These are phyloP conservation scores for Corymbia calophylla DNA, from an alignment of 441 rosid genomes.

Conservation along the genomic window DNA sequence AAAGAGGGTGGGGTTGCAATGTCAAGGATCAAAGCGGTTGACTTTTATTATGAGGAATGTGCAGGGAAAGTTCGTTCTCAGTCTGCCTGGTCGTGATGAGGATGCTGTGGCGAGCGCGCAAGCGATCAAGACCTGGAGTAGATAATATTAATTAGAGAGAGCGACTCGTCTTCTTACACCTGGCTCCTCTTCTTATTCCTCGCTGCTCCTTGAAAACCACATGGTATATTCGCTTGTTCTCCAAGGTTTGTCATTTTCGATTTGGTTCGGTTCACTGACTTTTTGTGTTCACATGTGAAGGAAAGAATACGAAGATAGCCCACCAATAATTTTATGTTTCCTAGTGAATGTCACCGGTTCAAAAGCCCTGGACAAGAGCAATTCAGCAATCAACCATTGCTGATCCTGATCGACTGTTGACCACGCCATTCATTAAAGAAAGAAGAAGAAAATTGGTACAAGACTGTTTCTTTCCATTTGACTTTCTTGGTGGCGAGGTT, in stretches of 20 bases:
- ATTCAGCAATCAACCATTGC: constrained; percentile 84
- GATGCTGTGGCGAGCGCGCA: background rate
- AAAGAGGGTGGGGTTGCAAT: background rate
- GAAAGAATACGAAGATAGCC: background rate
- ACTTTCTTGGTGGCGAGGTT: background rate
- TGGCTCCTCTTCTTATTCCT: background rate
- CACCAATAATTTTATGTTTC: background rate
- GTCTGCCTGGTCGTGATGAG: background rate
- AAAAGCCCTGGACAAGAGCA: constrained; percentile 83
- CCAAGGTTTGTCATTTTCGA: background rate
- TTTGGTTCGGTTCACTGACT: background rate
- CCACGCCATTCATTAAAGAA: background rate
- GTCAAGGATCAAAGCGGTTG: background rate
- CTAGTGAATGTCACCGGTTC: constrained; percentile 15
- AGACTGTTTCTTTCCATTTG: background rate
- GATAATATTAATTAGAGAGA: background rate
- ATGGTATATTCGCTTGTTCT: background rate
- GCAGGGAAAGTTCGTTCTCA: background rate
- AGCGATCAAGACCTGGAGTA: background rate
- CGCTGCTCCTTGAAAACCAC: background rate
- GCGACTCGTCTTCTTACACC: background rate
- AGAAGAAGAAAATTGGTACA: background rate
- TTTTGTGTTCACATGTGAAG: background rate
- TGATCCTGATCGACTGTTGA: constrained; percentile 57
- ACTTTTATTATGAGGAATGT: background rate